Evolutionary conservation across 352 stramenopile species (phyloP).

Genomic region (Globisporangium rhizosaccharum): DNA sequence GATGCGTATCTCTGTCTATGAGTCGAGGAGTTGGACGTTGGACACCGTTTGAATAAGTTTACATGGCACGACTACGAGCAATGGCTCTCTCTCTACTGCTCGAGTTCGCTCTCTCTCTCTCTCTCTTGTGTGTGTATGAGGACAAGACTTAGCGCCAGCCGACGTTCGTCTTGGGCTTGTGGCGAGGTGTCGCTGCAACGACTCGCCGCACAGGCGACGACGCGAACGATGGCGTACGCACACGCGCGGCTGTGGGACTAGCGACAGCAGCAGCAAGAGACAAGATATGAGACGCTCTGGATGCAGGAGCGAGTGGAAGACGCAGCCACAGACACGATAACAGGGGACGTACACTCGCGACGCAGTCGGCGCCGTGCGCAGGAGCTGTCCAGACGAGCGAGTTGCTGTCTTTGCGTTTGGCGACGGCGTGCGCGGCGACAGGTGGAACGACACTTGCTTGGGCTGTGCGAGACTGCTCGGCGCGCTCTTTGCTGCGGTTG

Average conservation of each 20-base stretch:
- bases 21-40: too few species aligned
- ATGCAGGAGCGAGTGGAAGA: too few species aligned
- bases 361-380: slow-evolving; percentile 21
- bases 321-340: too few species aligned
- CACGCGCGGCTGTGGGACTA: slow-evolving; percentile 28
- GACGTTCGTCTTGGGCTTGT: slow-evolving; percentile 58
- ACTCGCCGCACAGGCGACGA: slow-evolving; percentile 23
- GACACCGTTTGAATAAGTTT: neutral
- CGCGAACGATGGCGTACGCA: slow-evolving; percentile 28
- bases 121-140: neutral
- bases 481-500: slow-evolving; percentile 1
- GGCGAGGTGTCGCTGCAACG: slow-evolving; percentile 22
- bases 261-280: slow-evolving; percentile 8
- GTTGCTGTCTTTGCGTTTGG: slow-evolving; percentile 9
- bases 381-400: slow-evolving; percentile 19
- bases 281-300: neutral
- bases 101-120: neutral
- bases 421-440: slow-evolving; percentile 13
- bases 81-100: neutral
- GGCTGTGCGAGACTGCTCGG: slow-evolving; percentile 2
- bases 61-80: neutral
- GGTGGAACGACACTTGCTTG: slow-evolving; percentile 73
- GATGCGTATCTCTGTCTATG: too few species aligned
- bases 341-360: slow-evolving; percentile 33
- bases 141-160: slow-evolving; percentile 29